Conservation (phyloP, 208 protist species). For the Crithidia acanthocephali region DNA sequence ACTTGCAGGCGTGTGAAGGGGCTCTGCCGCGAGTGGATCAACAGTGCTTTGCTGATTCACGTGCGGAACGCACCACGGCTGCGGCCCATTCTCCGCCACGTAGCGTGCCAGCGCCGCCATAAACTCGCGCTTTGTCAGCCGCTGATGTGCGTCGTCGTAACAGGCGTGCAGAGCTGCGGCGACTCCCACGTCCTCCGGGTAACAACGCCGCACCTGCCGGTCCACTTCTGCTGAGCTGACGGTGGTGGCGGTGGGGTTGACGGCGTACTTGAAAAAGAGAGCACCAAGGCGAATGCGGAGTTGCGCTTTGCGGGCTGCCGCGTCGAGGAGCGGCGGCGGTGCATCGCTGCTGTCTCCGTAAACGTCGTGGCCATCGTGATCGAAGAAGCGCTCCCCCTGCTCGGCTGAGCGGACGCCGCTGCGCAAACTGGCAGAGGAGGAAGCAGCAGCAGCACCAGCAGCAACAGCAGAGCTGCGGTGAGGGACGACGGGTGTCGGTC, state of each 20-base stretch:
- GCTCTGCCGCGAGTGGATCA: neutral
- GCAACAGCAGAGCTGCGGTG: no score
- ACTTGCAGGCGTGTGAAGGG: neutral
- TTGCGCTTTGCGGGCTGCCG: conserved; percentile 34
- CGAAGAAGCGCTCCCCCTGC: no score
- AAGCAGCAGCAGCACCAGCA: no score
- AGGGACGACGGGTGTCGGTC: no score
- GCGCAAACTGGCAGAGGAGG: no score
- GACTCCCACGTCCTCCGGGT: conserved; percentile 66
- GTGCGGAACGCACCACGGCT: conserved; percentile 44
- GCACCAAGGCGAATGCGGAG: conserved; percentile 69
- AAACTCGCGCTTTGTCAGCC: conserved; percentile 56
- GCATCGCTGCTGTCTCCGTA: no score
- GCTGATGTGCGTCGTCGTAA: conserved; percentile 17
- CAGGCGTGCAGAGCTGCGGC: conserved; percentile 43
- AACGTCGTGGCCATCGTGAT: neutral
- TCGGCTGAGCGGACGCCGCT: no score
- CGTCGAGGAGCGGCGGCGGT: neutral
- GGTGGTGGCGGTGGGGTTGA: conserved; percentile 28
- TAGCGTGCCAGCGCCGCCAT: conserved; percentile 60
- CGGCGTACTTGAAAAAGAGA: conserved; percentile 87
- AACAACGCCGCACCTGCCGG: conserved; percentile 51
- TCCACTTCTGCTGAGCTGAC: conserved; percentile 53
- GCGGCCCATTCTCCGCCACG: conserved; percentile 51
- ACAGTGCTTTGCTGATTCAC: neutral